Evolutionary conservation across 768 basidiomycete genomes (phyloP), one percentile per base, ranked within the genome.

Genomic region (Lentinula aciculospora): DNA sequence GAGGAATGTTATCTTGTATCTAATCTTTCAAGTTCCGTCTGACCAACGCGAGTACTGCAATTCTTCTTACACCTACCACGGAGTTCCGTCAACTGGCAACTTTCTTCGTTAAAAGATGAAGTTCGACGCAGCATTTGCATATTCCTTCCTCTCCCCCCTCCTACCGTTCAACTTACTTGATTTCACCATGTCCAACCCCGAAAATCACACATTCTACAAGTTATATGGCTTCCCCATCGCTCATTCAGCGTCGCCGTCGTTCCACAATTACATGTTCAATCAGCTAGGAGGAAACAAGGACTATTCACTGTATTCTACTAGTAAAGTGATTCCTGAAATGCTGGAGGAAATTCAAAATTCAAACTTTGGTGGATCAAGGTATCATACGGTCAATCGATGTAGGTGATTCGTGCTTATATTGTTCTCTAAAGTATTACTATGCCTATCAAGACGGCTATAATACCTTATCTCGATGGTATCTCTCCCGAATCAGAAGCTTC

Each of bases 201-300:
- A 34, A 13, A 37, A 46, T 39, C 31, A 19, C 12, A 47, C 31
- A 25, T 48, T 28, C 32, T 57, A 31, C n/a, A 32, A 46, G 17
- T 66, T 74, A 21, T 73, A 70, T 58, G 73, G 71, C 1, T 72
- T 66, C 57, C 73, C 73, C 8, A 64, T 74, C 48, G 68, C 71
- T 40, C 72, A 72, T 55, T 72, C 71, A 45, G 66, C 66, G 0
- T 66, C 70, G 10, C 73, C 71, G 2, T 53, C 67, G 2, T 51
- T 74, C 10, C 71, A 73, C 63, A 72, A 70, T 56, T 53, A 62
- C 42, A 68, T 65, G 37, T 74, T 74, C 60, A 53, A 59, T 6
- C 56, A 57, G 13, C 67, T 70, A 61, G 53, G 58, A 19, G 54
- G 58, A 53, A 29, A 70, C 61, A 66, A 61, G 53, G 63, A 64